Evolutionary conservation across 2,329 filamentous ascomycete species (phyloP).

Genomic region (Xylaria sp.): DNA sequence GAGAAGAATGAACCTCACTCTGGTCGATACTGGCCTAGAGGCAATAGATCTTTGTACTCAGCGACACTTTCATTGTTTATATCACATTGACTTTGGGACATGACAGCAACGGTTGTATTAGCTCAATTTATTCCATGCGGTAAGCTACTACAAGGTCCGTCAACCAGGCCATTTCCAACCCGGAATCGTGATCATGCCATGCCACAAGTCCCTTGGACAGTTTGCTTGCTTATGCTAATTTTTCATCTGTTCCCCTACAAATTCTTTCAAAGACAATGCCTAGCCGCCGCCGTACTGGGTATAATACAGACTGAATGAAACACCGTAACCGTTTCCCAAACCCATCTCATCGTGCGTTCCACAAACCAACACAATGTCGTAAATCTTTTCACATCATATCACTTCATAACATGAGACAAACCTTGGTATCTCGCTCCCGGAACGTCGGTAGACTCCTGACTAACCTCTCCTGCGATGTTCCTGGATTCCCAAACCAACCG

Average conservation of each 20-base stretch:
- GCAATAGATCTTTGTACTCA: not conserved
- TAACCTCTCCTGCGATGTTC: slow-evolving; percentile 30
- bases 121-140: slow-evolving; percentile 16
- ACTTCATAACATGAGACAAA: slow-evolving; percentile 29
- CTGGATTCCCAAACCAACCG: slow-evolving; percentile 65
- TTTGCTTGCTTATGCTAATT: not conserved
- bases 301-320: slow-evolving; percentile 28
- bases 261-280: not conserved
- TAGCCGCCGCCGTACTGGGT: slow-evolving; percentile 11
- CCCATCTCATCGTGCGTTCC: not conserved
- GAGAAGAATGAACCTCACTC: not conserved
- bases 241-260: not conserved
- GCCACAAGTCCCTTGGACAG: not conserved
- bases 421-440: not conserved
- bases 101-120: not conserved
- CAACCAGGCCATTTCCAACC: not conserved
- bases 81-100: not conserved
- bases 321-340: slow-evolving; percentile 3
- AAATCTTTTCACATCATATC: slow-evolving; percentile 29
- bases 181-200: not conserved
- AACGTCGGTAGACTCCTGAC: not conserved
- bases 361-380: slow-evolving; percentile 24
- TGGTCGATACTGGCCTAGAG: not conserved
- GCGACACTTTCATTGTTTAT: not conserved
- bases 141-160: slow-evolving; percentile 8